phyloP scores from a whole-genome alignment of 495 filamentous ascomycete genomes.

The Echria macrotheca region DNA sequence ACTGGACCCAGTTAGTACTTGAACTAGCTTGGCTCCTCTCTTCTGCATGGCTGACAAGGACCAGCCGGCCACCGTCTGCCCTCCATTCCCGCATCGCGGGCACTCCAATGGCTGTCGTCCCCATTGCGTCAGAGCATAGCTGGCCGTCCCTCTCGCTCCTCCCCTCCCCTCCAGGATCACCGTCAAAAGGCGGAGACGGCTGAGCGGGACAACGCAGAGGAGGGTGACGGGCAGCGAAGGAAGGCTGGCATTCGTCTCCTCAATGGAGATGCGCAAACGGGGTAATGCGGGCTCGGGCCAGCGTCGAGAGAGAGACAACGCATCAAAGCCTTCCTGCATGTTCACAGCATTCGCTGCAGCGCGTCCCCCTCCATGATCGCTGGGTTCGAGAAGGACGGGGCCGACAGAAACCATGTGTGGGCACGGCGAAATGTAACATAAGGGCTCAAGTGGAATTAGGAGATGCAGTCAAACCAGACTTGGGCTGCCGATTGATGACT shows the following conservation, averaged over 20 bases:
- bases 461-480: conserved; percentile 30
- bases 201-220: neutral
- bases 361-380: conserved; percentile 10
- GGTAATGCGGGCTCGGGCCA: conserved; percentile 22
- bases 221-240: neutral
- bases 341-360: conserved; percentile 17
- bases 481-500: conserved; percentile 34
- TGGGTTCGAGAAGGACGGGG: conserved; percentile 23
- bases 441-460: conserved; percentile 22
- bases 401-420: conserved; percentile 17
- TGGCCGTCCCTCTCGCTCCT: too few relatives aligned
- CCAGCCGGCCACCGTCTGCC: conserved; percentile 7
- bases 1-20: conserved; percentile 20
- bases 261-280: conserved; percentile 18
- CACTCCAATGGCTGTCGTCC: conserved; percentile 9
- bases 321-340: conserved; percentile 30
- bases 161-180: neutral
- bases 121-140: conserved; percentile 19
- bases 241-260: conserved; percentile 5
- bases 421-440: conserved; percentile 29
- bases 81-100: conserved; percentile 5
- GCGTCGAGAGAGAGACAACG: conserved; percentile 26
- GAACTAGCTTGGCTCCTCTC: conserved; percentile 17
- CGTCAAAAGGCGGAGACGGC: neutral
- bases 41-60: conserved; percentile 19